Percentiles rank a stretch among this genome's conserved stretches.
These are phyloP conservation scores for Brassica cretica DNA, from an alignment of 345 rosid species.

Conservation along the genomic window DNA sequence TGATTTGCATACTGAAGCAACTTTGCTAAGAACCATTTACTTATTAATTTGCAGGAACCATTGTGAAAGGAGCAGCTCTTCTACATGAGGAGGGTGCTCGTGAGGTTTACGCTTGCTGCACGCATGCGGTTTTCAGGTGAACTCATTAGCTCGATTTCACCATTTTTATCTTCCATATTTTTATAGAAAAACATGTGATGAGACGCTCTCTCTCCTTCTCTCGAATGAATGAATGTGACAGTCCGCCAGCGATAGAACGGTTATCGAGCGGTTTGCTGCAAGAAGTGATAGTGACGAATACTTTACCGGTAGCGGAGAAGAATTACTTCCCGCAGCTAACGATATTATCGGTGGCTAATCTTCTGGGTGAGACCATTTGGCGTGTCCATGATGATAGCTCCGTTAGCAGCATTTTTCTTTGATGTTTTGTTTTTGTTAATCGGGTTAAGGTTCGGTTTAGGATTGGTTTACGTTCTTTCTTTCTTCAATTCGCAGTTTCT, in stretches of 20 bases:
- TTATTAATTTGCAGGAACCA: slow-evolving; percentile 57
- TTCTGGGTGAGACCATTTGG: slow-evolving; percentile 85
- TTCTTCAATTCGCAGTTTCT: not conserved
- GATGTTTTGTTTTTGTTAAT: slow-evolving; percentile 9
- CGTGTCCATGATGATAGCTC: slow-evolving; percentile 88
- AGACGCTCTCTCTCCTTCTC: not conserved
- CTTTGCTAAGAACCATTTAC: not conserved
- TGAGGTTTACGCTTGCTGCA: slow-evolving; percentile 96
- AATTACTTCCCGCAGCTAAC: slow-evolving; percentile 83
- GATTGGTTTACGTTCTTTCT: not conserved
- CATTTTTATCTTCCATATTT: not conserved
- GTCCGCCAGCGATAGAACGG: slow-evolving; percentile 86
- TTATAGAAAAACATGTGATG: too few species aligned
- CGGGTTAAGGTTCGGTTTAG: slow-evolving; percentile 15
- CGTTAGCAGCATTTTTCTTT: slow-evolving; percentile 67
- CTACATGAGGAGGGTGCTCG: slow-evolving; percentile 97
- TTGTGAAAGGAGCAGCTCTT: slow-evolving; percentile 89
- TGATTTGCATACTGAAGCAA: not conserved
- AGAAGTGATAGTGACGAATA: slow-evolving; percentile 80
- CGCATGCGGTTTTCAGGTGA: slow-evolving; percentile 97
- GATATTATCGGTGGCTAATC: slow-evolving; percentile 74
- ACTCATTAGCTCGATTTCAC: not conserved
- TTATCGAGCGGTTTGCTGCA: slow-evolving; percentile 76
- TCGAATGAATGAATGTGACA: slow-evolving; percentile 33
- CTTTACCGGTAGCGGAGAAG: slow-evolving; percentile 66